Base-by-base conservation (phyloP, 2,329 filamentous ascomycete genomes). In the Scleromitrula shiraiana region DNA sequence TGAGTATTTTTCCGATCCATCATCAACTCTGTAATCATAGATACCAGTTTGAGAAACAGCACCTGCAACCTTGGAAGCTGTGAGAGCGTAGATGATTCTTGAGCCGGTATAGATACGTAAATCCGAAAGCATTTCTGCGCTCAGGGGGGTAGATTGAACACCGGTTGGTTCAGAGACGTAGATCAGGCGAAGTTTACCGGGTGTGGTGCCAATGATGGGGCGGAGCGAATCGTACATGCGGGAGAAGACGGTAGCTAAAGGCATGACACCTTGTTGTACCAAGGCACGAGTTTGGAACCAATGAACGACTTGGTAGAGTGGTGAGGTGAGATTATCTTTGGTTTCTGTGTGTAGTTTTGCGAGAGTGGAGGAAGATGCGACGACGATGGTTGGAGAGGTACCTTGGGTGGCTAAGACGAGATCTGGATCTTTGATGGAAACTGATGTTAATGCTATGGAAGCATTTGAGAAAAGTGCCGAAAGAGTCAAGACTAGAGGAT, bases 361-460 rank as follows among this genome's bases (percentile, higher is more conserved):
- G 36, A 94, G 76, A 1, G 86, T 85, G 49, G 82, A 76, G 0
- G 90, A 82, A 3, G 85, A 86, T 7, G 86, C 80, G 35, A 94
- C 80, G 46, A 96, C 72, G 50, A 96, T 76, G 4, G 90, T 96
- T 1, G 91, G 91, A 1, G 85, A 78, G 32, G 94, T 72, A 39
- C 82, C 81, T 50, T 81, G 77, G 19, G 85, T 85, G 19, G 88
- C 88, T 19, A 89, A 68, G 15, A 74, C 71, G 30, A 97, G 74
- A 62, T 93, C 81, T 10, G 85, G 74, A 9, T 78, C 78, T 29
- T 78, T 75, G 6, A 85, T 85, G 14, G 89, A 85, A 22, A 95
- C 89, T 0, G 89, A 93, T 68, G 88, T 97, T 60, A 98, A 76
- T 22, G 89, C 88, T 17, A 98, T 70, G 0, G 88, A 93, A 15